A percentile compares a stretch with the other conserved stretches of the same genome.
phyloP scores from a whole-genome alignment of 108 stramenopile species.

The Chaetoceros muelleri region DNA sequence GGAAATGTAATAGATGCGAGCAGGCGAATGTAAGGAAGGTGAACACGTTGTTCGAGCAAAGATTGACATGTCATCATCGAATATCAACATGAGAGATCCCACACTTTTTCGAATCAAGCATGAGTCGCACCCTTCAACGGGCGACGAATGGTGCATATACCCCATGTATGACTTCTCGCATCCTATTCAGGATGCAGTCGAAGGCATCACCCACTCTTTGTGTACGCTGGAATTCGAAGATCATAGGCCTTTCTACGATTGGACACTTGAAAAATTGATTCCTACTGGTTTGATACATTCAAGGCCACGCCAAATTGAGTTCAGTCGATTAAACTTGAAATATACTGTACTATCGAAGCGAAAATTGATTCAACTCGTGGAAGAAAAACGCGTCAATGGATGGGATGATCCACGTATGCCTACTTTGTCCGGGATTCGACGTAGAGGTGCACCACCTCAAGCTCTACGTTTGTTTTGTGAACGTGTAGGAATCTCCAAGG shows the following conservation, averaged over 20 bases:
- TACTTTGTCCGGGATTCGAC: slow-evolving; percentile 72
- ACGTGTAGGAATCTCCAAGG: slow-evolving; percentile 84
- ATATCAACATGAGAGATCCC: slow-evolving; percentile 89
- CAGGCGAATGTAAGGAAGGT: slow-evolving; percentile 57
- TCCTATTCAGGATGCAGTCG: slow-evolving; percentile 84
- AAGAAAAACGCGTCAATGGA: slow-evolving; percentile 62
- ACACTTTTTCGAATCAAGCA: slow-evolving; percentile 86
- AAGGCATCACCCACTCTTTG: slow-evolving; percentile 82
- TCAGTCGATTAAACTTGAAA: slow-evolving; percentile 85
- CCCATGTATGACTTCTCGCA: slow-evolving; percentile 94
- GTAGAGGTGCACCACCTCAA: slow-evolving; percentile 78
- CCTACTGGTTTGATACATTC: slow-evolving; percentile 45
- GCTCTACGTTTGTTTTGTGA: slow-evolving; percentile 81
- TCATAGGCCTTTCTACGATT: slow-evolving; percentile 89
- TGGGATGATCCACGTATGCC: slow-evolving; percentile 88
- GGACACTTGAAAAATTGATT: slow-evolving; percentile 73
- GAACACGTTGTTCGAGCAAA: slow-evolving; percentile 78
- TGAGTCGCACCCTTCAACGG: slow-evolving; percentile 81
- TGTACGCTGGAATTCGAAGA: slow-evolving; percentile 92
- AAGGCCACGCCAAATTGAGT: slow-evolving; percentile 83
- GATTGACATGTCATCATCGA: slow-evolving; percentile 88
- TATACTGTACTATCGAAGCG: slow-evolving; percentile 83
- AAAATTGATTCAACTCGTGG: slow-evolving; percentile 79
- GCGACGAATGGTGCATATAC: slow-evolving; percentile 85
- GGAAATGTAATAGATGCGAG: slow-evolving; percentile 49